Evolutionary conservation across 202 grass and related monocot species (phyloP), one percentile per base, ranked within the genome.

Genomic region (Hordeum pubiflorum): DNA sequence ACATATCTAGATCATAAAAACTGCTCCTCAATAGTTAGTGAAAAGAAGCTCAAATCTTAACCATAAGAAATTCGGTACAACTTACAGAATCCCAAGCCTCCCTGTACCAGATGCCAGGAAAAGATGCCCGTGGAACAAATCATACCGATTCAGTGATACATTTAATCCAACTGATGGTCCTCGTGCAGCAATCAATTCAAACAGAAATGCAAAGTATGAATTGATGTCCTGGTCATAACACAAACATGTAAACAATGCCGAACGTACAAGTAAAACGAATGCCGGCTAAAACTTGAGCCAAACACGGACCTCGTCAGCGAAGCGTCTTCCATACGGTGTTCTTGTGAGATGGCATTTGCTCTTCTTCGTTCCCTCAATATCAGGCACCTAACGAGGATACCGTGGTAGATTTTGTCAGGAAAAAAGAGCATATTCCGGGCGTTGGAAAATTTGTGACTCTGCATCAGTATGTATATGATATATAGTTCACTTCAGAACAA

Each of bases 111-210:
- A 81, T 79, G 90, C 90, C 82, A 98, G 86, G 80, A 98, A 98
- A 44, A 98, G 77, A 83, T 98, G 92, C 2, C 95, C 92, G 69
- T 97, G 95, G 82, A 97, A 94, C 68, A 97, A 73, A 78, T 97
- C 92, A 1, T 93, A 91, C 21, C 88, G 90, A 85, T 10, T 89
- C 40, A 94, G 86, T 6, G 92, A 91, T 38, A 91, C 66, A 76
- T 97, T 94, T 69, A 94, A 87, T 67, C 92, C 92, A 82, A 94
- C 71, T 1, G 69, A 88, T 77, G 90, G 86, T 78, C 86, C 90
- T 27, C 90, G 75, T 33, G 69, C 57, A 73, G 64, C 84, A 69
- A 97, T 93, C 76, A 97, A 76, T 83, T 93, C 88, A 83, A 97
- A 97, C 82, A 98, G 58, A 72, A 93, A 94, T 0, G 90, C 95